These are phyloP conservation scores for Cyclostephanos tholiformis DNA, from an alignment of 108 stramenopile species.

Conservation along the genomic window DNA sequence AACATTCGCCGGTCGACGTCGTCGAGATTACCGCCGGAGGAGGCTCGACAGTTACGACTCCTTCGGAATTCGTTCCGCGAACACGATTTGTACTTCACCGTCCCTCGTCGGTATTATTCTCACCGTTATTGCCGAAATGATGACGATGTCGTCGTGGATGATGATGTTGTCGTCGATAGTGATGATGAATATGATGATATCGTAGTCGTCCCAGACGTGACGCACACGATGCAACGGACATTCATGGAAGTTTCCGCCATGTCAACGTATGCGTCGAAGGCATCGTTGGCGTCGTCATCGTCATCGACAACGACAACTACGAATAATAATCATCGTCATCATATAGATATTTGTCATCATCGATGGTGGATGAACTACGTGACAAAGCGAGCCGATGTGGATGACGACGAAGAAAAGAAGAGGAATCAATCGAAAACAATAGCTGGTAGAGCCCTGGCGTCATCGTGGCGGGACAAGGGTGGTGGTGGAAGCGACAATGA, in stretches of 20 bases:
- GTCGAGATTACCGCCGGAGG: slow-evolving; percentile 37
- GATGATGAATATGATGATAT: slow-evolving; percentile 1
- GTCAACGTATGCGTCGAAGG: no score
- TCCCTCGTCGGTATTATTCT: slow-evolving; percentile 2
- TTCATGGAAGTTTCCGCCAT: slow-evolving; percentile 27
- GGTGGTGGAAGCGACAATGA: neutral
- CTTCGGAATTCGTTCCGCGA: slow-evolving; percentile 71
- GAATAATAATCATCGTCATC: slow-evolving; percentile 1
- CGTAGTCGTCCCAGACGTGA: slow-evolving; percentile 63
- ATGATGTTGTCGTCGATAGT: neutral
- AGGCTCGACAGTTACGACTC: slow-evolving; percentile 71
- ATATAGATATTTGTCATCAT: no score
- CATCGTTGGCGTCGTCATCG: neutral
- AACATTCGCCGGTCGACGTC: neutral
- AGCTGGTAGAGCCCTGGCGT: neutral
- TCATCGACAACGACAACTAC: neutral
- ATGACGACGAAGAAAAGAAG: slow-evolving; percentile 1
- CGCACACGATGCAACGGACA: slow-evolving; percentile 60
- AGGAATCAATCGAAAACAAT: no score
- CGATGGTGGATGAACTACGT: slow-evolving; percentile 35
- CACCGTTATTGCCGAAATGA: no score
- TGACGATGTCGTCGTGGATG: neutral
- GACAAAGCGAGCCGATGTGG: neutral
- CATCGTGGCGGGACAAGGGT: neutral
- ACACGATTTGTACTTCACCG: slow-evolving; percentile 75